These are phyloP conservation scores for Aspergillus nanangensis DNA, from an alignment of 495 filamentous ascomycete genomes.

Conservation along the genomic window DNA sequence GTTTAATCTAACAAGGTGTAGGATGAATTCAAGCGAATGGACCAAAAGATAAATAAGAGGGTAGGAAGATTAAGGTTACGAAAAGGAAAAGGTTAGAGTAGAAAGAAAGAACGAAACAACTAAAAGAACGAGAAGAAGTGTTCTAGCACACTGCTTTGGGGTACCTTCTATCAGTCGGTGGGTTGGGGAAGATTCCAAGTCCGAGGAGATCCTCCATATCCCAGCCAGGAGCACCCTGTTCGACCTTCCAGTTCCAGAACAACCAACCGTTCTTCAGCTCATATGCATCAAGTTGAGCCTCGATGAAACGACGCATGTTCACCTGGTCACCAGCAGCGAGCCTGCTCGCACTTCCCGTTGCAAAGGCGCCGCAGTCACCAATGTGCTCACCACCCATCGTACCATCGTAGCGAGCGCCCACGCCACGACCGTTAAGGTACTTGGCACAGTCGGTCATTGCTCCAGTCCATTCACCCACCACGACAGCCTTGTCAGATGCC, in stretches of 20 bases:
- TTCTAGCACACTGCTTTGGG: slow-evolving; percentile 35
- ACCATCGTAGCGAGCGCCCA: slow-evolving; percentile 69
- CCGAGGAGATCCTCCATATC: slow-evolving; percentile 64
- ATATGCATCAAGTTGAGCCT: slow-evolving; percentile 71
- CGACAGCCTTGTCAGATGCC: slow-evolving; percentile 62
- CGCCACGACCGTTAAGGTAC: slow-evolving; percentile 64
- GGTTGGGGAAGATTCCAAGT: slow-evolving; percentile 59
- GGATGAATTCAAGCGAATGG: too few species aligned
- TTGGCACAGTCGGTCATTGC: slow-evolving; percentile 72
- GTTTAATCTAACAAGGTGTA: too few species aligned
- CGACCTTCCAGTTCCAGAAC: slow-evolving; percentile 86
- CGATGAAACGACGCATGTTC: slow-evolving; percentile 60
- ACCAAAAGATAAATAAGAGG: too few species aligned
- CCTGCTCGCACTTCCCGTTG: slow-evolving; percentile 47
- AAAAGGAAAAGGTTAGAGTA: too few species aligned
- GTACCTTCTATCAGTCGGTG: slow-evolving; percentile 46
- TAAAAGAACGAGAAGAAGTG: not conserved
- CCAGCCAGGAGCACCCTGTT: slow-evolving; percentile 77
- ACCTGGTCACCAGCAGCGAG: slow-evolving; percentile 48
- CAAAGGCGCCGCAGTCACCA: slow-evolving; percentile 58
- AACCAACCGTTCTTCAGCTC: slow-evolving; percentile 69
- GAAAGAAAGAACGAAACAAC: not conserved
- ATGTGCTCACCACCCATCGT: slow-evolving; percentile 43
- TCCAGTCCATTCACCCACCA: slow-evolving; percentile 68
- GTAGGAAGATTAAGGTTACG: too few species aligned